These are phyloP conservation scores for Gossypium ekmanianum DNA, from an alignment of 345 rosid genomes.

Conservation along the genomic window DNA sequence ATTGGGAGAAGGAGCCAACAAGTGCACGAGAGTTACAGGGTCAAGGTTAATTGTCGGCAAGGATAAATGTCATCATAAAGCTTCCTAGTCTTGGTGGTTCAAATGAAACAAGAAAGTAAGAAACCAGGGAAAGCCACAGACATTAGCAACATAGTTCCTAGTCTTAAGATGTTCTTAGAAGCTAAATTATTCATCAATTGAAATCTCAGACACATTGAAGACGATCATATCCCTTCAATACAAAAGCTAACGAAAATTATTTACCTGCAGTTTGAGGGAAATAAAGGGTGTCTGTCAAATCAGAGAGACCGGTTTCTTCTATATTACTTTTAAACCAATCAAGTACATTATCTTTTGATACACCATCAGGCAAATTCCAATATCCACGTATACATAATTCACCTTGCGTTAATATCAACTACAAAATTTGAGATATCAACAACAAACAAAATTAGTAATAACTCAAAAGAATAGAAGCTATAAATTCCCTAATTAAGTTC, in stretches of 20 bases:
- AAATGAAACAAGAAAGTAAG: not conserved
- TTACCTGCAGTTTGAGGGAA: slow-evolving; percentile 68
- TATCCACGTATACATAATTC: slow-evolving; percentile 81
- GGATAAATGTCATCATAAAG: not conserved
- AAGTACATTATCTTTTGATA: slow-evolving; percentile 38
- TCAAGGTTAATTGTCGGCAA: slow-evolving; percentile 8
- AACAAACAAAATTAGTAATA: not conserved
- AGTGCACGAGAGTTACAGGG: not conserved
- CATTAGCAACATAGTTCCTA: not conserved
- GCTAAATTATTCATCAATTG: not conserved
- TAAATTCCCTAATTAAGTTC: not conserved
- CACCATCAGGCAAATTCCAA: slow-evolving; percentile 60
- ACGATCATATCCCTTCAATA: not conserved
- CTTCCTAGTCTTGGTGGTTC: slow-evolving; percentile 6
- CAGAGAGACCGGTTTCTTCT: slow-evolving; percentile 53
- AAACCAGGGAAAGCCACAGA: not conserved
- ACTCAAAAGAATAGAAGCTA: slow-evolving; percentile 7
- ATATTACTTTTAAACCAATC: slow-evolving; percentile 62
- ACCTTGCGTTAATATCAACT: slow-evolving; percentile 59
- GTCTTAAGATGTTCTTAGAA: not conserved
- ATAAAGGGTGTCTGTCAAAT: slow-evolving; percentile 65
- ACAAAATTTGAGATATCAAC: slow-evolving; percentile 15
- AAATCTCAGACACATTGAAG: not conserved
- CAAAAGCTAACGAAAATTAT: not conserved
- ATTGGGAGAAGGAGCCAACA: not conserved